Conservation (phyloP, 257 asterid genomes). For the Gentiana dahurica region DNA sequence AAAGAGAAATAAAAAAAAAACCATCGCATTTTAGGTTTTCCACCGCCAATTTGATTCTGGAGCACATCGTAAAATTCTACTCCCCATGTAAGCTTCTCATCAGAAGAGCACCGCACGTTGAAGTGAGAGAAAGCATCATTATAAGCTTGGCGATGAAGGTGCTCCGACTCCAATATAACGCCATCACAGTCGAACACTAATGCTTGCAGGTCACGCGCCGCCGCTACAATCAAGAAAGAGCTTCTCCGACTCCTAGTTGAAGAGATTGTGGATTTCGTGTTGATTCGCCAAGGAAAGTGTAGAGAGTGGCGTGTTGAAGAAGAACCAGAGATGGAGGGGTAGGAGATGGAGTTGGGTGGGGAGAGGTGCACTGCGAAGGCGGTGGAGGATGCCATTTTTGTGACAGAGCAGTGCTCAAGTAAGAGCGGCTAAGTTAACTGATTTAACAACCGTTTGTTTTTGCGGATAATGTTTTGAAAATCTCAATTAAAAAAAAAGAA, state of each 20-base stretch:
- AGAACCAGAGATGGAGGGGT: not conserved
- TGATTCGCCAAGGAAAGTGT: conserved; percentile 16
- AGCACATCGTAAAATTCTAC: conserved; percentile 70
- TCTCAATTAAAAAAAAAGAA: too few relatives aligned
- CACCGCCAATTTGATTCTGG: conserved; percentile 85
- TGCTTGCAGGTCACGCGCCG: conserved; percentile 55
- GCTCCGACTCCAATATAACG: conserved; percentile 85
- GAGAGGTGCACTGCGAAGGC: conserved; percentile 23
- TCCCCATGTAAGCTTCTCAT: conserved; percentile 59
- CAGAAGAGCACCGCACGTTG: conserved; percentile 56
- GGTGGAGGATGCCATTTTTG: conserved; percentile 57
- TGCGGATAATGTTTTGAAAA: not conserved
- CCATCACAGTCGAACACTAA: conserved; percentile 91
- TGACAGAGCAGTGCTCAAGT: not conserved
- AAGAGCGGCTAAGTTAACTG: conserved; percentile 6
- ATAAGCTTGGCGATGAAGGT: conserved; percentile 92
- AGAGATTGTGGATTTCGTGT: conserved; percentile 9
- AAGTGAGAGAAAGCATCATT: conserved; percentile 83
- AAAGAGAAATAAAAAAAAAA: conserved; percentile 2
- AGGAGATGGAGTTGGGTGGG: conserved; percentile 30
- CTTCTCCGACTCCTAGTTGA: conserved; percentile 11
- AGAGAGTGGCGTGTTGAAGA: conserved; percentile 26
- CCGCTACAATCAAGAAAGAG: conserved; percentile 30
- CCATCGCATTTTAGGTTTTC: conserved; percentile 99
- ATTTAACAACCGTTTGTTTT: conserved; percentile 8